A percentile compares a stretch with the other conserved stretches of the same genome.
These are phyloP conservation scores for Rhizopus arrhizus DNA, from an alignment of 371 early-diverging fungal genomes.

Conservation along the genomic window DNA sequence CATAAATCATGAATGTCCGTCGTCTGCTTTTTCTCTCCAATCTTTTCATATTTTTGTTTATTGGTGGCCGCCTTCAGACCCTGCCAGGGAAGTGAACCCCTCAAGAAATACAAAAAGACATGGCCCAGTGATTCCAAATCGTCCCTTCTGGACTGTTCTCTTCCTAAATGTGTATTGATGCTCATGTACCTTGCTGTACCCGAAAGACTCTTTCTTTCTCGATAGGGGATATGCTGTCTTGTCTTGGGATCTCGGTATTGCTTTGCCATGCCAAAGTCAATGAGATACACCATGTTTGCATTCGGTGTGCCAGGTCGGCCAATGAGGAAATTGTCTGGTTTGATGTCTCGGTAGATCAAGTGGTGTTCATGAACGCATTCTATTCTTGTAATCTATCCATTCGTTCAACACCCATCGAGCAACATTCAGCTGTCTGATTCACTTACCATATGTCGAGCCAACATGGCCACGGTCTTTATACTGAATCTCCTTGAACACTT, in stretches of 20 bases:
- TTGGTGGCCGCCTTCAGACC: conserved; percentile 96
- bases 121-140: conserved; percentile 98
- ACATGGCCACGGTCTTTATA: conserved; percentile 91
- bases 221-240: conserved; percentile 91
- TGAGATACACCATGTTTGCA: conserved; percentile 71
- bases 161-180: conserved; percentile 94
- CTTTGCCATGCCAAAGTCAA: conserved; percentile 99
- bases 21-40: conserved; percentile 94
- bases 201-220: conserved; percentile 88
- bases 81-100: conserved; percentile 97
- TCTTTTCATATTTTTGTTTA: conserved; percentile 97
- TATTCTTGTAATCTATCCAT: conserved; percentile 73
- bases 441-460: conserved; percentile 90
- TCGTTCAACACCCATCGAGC: too few relatives aligned
- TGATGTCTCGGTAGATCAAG: conserved; percentile 97
- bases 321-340: conserved; percentile 98
- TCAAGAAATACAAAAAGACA: conserved; percentile 97
- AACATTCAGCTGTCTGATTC: not conserved
- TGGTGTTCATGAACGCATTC: conserved; percentile 94
- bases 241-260: conserved; percentile 92
- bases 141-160: conserved; percentile 95
- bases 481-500: conserved; percentile 87
- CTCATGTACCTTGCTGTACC: conserved; percentile 98
- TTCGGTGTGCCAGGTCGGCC: conserved; percentile 73
- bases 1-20: conserved; percentile 86